Percentiles rank a stretch among this genome's conserved stretches.
Evolutionary conservation across 1,284 basidiomycete genomes (phyloP).

Genomic region (Ceratobasidium theobromae): DNA sequence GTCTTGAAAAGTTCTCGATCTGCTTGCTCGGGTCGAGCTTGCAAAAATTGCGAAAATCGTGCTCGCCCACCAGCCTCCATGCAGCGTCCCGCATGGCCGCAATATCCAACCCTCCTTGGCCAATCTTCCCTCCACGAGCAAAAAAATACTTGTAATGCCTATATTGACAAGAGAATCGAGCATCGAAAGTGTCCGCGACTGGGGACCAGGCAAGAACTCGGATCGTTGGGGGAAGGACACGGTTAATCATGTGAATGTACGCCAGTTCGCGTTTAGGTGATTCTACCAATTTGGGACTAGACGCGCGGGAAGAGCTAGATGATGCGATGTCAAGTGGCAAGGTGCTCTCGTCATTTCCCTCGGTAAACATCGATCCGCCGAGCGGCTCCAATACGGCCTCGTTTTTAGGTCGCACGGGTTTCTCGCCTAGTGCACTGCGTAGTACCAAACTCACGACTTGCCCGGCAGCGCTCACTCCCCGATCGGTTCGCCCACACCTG

Average conservation of each 20-base stretch:
- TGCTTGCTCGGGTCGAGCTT: conserved; percentile 95
- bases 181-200: conserved; percentile 76
- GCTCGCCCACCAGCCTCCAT: conserved; percentile 73
- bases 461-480: conserved; percentile 91
- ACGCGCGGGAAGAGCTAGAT: not conserved
- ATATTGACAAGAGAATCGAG: conserved; percentile 83
- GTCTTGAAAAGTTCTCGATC: conserved; percentile 74
- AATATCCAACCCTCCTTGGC: conserved; percentile 56
- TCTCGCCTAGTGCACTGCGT: conserved; percentile 51
- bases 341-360: not conserved
- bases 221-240: conserved; percentile 86
- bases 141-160: conserved; percentile 99
- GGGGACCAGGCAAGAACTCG: conserved; percentile 96
- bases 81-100: conserved; percentile 79
- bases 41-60: conserved; percentile 96
- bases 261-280: conserved; percentile 57
- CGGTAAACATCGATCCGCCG: not conserved
- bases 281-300: not conserved
- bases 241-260: conserved; percentile 83
- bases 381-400: not conserved
- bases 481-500: conserved; percentile 91
- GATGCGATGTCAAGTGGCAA: conserved; percentile 1
- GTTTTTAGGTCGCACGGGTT: not conserved
- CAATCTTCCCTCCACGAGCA: conserved; percentile 43
- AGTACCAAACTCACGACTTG: conserved; percentile 95